Evolutionary conservation across 805 yeast species (phyloP), one percentile per base, ranked within the genome.

Genomic region (Yarrowia keelungensis): DNA sequence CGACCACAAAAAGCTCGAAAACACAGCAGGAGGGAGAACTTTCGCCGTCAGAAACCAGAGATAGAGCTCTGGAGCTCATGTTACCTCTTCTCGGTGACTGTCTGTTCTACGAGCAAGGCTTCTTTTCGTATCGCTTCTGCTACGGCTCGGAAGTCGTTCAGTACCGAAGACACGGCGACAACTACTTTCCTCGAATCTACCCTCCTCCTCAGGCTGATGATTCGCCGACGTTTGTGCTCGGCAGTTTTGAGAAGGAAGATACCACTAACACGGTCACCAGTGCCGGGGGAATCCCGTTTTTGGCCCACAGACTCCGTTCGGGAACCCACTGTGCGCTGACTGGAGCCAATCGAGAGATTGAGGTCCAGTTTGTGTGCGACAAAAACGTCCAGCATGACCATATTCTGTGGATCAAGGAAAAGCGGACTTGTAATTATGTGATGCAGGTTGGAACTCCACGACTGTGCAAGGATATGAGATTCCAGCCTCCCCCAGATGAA

Each of bases 271-370:
- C 45, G 39, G 56, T 68, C 42, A 64, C 79, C 77, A 70, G 76
- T 32, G 53, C 64, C 43, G 71, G 70, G 15, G 72, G 69, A 1
- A 69, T 69, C 15, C 58, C 64, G 8, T 78, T 71, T 79, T 75
- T 70, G 70, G 82, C 71, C 71, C 80, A 77, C 49, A 71, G 76
- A 12, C 75, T 87, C 75, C 78, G 77, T 69, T 68, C 78, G 75
- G 95, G 94, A 9, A 83, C 83, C 22, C 67, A 79, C 3, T 89
- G 95, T 76, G 90, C 87, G 72, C 74, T 86, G 56, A 87, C 90
- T 0, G 81, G 81, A 2, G 74, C 77, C 36, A 84, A 84, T 2
- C 81, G 94, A 66, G 74, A 80, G 4, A 79, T 85, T 3, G 89
- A 87, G 69, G 77, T 89, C 5, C 83, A 82, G 62, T 88, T 85